A percentile compares a stretch with the other conserved stretches of the same genome.
Conservation (phyloP, 352 stramenopile species). For the Phytophthora idaei region DNA sequence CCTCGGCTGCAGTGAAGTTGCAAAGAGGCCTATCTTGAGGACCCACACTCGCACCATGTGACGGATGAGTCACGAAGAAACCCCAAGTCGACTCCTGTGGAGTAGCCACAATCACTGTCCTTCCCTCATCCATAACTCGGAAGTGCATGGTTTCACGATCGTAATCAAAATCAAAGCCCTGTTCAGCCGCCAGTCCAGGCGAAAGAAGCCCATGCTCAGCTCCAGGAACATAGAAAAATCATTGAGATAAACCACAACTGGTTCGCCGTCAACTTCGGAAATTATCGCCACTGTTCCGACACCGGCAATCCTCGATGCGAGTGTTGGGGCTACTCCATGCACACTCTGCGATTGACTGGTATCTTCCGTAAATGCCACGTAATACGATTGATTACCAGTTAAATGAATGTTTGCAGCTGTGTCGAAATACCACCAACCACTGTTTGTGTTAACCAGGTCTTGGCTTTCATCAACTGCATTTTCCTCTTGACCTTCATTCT, state of each 20-base stretch:
- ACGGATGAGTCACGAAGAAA: background rate
- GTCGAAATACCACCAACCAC: slow-evolving; percentile 4
- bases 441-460: background rate
- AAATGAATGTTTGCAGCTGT: slow-evolving; percentile 3
- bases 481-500: background rate
- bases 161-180: background rate
- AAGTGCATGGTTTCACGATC: background rate
- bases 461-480: background rate
- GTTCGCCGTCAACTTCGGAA: background rate
- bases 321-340: background rate
- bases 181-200: background rate
- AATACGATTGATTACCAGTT: background rate
- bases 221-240: slow-evolving; percentile 1
- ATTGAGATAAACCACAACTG: background rate
- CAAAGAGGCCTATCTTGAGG: background rate
- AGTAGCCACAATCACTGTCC: background rate
- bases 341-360: background rate
- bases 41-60: background rate
- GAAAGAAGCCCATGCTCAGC: background rate
- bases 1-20: background rate
- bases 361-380: background rate
- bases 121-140: background rate
- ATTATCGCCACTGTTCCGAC: background rate
- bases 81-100: background rate
- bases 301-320: background rate